Evolutionary conservation across 1,139 yeast species (phyloP).

Genomic region (Blastobotrys arbuscula): DNA sequence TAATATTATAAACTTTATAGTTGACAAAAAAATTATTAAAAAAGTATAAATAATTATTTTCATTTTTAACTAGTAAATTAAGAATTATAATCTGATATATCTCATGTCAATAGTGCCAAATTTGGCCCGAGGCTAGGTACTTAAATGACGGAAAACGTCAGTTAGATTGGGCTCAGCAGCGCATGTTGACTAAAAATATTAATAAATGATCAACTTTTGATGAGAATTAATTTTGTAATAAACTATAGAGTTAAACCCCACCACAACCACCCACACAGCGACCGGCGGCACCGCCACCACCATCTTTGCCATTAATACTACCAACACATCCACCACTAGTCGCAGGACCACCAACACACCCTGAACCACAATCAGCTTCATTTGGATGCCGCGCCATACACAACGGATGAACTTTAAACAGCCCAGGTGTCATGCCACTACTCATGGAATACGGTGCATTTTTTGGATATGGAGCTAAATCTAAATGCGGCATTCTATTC

Average conservation of each 20-base stretch:
- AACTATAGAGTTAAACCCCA: not conserved
- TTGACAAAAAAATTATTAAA: too few species aligned
- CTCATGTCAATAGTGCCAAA: too few species aligned
- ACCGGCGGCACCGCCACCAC: constrained; percentile 6
- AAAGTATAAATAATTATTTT: too few species aligned
- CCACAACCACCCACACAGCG: constrained; percentile 6
- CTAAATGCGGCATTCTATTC: not conserved
- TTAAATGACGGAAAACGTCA: too few species aligned
- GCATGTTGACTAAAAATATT: too few species aligned
- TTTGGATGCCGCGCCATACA: constrained; percentile 9
- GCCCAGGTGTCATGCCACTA: constrained; percentile 2
- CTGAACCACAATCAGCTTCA: constrained; percentile 4
- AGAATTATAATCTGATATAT: too few species aligned
- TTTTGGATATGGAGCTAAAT: constrained; percentile 3
- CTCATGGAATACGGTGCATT: constrained; percentile 7
- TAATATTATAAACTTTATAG: too few species aligned
- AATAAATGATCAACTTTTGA: too few species aligned
- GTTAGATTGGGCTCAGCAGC: too few species aligned
- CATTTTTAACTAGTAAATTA: too few species aligned
- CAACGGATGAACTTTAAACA: constrained; percentile 5
- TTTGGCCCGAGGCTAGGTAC: too few species aligned
- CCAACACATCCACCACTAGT: constrained; percentile 1
- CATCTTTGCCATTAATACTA: not conserved
- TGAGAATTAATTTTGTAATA: too few species aligned
- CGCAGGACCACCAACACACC: constrained; percentile 1